Evolutionary conservation across 2,329 filamentous ascomycete species (phyloP).

Genomic region (Apiospora koreana): DNA sequence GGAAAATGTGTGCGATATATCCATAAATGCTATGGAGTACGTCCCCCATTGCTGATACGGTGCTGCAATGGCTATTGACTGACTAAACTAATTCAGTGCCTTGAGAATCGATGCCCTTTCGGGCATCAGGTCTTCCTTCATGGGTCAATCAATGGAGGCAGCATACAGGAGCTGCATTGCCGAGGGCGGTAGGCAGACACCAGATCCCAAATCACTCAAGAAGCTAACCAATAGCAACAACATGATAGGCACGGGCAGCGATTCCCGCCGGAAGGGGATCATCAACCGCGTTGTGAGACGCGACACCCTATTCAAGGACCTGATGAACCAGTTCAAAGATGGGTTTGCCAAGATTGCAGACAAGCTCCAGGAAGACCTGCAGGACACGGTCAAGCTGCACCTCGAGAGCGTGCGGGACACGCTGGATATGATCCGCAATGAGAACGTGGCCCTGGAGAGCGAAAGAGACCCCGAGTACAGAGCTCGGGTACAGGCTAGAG

Average conservation of each 20-base stretch:
- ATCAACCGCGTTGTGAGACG: constrained; percentile 30
- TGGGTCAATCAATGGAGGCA: constrained; percentile 37
- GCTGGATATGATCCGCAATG: constrained; percentile 38
- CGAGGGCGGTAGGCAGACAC: constrained; percentile 32
- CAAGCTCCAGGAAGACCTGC: constrained; percentile 25
- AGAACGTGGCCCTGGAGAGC: constrained; percentile 38
- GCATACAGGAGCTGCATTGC: constrained; percentile 33
- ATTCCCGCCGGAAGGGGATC: constrained; percentile 35
- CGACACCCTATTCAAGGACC: constrained; percentile 30
- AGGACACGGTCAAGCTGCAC: constrained; percentile 20
- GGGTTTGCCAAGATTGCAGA: constrained; percentile 20
- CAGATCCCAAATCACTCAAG: neutral
- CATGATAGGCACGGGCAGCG: constrained; percentile 32
- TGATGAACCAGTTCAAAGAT: constrained; percentile 29
- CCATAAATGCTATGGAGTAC: constrained; percentile 15
- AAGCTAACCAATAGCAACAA: neutral
- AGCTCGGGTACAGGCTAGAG: constrained; percentile 26
- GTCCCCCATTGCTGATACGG: neutral
- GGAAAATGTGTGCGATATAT: constrained; percentile 28
- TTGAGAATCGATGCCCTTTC: constrained; percentile 37
- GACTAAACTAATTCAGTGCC: constrained; percentile 23
- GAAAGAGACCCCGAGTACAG: constrained; percentile 39
- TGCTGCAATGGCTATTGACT: too few relatives aligned
- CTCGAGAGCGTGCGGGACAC: constrained; percentile 29
- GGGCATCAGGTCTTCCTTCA: constrained; percentile 38